A percentile compares a stretch with the other conserved stretches of the same genome.
Conservation (phyloP, 2,329 filamentous ascomycete genomes). For the Aspergillus oerlinghausenensis region DNA sequence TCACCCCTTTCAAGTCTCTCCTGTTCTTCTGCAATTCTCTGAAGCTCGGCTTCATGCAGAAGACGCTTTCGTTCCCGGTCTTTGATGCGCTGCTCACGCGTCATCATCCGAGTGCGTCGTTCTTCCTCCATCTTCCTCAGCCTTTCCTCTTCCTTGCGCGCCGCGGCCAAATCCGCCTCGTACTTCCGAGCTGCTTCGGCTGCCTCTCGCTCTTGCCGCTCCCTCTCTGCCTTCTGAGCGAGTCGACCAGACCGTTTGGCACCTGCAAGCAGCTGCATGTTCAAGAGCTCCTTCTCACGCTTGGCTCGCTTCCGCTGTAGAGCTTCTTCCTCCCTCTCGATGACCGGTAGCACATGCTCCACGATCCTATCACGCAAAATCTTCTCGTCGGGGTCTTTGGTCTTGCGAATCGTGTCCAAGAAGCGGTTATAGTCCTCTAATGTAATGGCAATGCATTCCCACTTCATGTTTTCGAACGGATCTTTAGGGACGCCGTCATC, state of each 20-base stretch:
- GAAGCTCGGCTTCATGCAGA: constrained; percentile 79
- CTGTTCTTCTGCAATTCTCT: constrained; percentile 71
- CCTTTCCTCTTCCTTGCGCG: constrained; percentile 54
- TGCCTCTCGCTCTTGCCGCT: constrained; percentile 66
- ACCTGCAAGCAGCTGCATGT: constrained; percentile 79
- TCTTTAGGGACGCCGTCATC: constrained; percentile 46
- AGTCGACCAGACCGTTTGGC: constrained; percentile 92
- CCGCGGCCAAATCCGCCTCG: constrained; percentile 59
- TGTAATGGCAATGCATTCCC: constrained; percentile 87
- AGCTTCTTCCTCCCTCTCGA: constrained; percentile 69
- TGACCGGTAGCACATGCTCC: constrained; percentile 74
- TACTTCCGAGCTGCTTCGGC: constrained; percentile 66
- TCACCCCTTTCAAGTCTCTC: constrained; percentile 54
- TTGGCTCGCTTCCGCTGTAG: constrained; percentile 67
- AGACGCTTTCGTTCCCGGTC: constrained; percentile 80
- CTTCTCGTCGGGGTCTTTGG: constrained; percentile 80
- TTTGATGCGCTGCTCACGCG: constrained; percentile 76
- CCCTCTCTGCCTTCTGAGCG: constrained; percentile 73
- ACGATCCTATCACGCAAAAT: constrained; percentile 66
- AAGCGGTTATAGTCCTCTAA: constrained; percentile 72
- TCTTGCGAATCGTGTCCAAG: constrained; percentile 66
- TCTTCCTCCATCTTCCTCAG: constrained; percentile 66
- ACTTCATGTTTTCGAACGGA: constrained; percentile 70
- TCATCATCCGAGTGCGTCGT: constrained; percentile 73
- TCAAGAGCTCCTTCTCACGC: constrained; percentile 75